Conservation (phyloP, 108 stramenopile species). For the Cyclotella sp. region DNA sequence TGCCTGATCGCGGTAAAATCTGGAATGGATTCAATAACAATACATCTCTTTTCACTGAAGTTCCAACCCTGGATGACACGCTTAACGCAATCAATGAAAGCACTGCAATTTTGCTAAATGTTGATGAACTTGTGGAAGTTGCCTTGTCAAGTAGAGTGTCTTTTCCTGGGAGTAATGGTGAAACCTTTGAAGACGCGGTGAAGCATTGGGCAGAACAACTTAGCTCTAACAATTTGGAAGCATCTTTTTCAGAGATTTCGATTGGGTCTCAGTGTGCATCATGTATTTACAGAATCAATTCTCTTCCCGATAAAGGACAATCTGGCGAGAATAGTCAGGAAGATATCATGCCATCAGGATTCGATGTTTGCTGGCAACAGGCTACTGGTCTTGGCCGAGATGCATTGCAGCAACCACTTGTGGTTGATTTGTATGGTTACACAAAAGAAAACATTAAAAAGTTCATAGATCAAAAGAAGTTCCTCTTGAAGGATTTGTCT, state of each 20-base stretch:
- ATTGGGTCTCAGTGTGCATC: slow-evolving; percentile 55
- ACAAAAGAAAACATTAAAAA: slow-evolving; percentile 11
- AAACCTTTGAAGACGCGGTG: slow-evolving; percentile 30
- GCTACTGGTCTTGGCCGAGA: slow-evolving; percentile 38
- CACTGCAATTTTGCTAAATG: slow-evolving; percentile 43
- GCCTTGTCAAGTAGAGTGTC: slow-evolving; percentile 30
- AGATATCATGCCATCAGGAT: slow-evolving; percentile 36
- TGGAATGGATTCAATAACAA: neutral
- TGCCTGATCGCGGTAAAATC: slow-evolving; percentile 54
- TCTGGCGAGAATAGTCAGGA: neutral
- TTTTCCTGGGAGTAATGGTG: slow-evolving; percentile 53
- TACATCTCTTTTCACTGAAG: neutral
- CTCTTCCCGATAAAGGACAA: neutral
- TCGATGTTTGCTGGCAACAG: slow-evolving; percentile 53
- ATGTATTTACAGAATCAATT: slow-evolving; percentile 56
- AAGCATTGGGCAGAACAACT: slow-evolving; percentile 43
- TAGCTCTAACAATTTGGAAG: slow-evolving; percentile 22
- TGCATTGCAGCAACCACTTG: slow-evolving; percentile 17
- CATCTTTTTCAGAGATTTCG: slow-evolving; percentile 19
- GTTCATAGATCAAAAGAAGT: slow-evolving; percentile 36
- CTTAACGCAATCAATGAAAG: slow-evolving; percentile 39
- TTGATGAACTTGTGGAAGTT: slow-evolving; percentile 53
- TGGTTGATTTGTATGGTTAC: slow-evolving; percentile 40
- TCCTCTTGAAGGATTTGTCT: slow-evolving; percentile 42
- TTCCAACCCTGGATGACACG: slow-evolving; percentile 36